Conservation (phyloP, 225 moss, liverwort and hornwort species). For the Rhytidiadelphus loreus region DNA sequence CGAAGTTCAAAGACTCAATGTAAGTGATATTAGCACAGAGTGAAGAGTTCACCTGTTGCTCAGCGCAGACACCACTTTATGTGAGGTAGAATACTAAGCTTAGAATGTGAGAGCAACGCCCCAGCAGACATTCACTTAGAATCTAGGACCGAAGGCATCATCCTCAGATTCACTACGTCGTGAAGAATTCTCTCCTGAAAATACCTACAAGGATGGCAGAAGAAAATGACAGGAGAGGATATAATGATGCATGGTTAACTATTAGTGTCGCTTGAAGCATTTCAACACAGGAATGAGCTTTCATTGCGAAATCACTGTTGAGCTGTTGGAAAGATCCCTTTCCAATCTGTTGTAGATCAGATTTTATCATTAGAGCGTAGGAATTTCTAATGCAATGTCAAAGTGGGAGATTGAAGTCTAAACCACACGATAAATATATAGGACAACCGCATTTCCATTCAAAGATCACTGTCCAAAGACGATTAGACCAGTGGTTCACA, state of each 20-base stretch:
- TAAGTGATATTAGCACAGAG: not conserved
- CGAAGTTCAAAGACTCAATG: not conserved
- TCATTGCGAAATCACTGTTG: not conserved
- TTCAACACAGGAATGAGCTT: too few relatives aligned
- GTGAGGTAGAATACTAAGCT: not conserved
- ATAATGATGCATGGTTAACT: too few relatives aligned
- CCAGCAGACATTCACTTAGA: not conserved
- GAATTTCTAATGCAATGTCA: not conserved
- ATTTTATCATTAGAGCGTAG: not conserved
- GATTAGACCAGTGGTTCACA: not conserved
- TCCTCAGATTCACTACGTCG: not conserved
- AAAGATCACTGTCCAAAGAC: not conserved
- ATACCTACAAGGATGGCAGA: not conserved
- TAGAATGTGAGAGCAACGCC: not conserved
- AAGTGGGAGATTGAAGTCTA: not conserved
- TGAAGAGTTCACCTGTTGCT: not conserved
- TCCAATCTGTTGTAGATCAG: not conserved
- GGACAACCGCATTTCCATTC: not conserved
- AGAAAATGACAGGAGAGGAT: not conserved
- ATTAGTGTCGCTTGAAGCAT: not conserved
- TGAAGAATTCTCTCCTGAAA: not conserved
- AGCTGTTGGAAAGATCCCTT: not conserved
- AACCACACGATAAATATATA: not conserved
- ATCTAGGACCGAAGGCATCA: not conserved
- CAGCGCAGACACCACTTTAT: not conserved